A percentile compares a stretch with the other conserved stretches of the same genome.
Conservation (phyloP, 257 asterid species). For the Verbena officinalis region DNA sequence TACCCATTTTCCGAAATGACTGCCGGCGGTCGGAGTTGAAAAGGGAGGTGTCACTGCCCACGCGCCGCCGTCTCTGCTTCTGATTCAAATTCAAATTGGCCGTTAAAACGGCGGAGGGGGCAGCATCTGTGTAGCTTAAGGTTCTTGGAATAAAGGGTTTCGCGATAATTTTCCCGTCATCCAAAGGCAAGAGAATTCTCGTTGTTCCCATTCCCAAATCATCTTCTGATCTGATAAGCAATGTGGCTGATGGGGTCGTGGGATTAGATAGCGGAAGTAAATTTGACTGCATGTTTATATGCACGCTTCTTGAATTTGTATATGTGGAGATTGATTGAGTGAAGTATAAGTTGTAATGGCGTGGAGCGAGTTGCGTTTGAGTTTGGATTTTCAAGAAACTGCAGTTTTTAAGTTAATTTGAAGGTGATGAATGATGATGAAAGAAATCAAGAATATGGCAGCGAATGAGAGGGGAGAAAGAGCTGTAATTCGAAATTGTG, state of each 20-base stretch:
- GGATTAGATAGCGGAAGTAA: conserved; percentile 47
- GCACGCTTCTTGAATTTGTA: not conserved
- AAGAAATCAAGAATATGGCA: conserved; percentile 2
- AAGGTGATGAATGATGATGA: not conserved
- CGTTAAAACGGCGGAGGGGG: not conserved
- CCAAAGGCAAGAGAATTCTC: conserved; percentile 40
- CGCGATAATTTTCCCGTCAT: conserved; percentile 34
- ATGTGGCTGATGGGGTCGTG: conserved; percentile 32
- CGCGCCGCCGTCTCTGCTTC: conserved; percentile 65
- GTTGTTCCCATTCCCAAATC: conserved; percentile 38
- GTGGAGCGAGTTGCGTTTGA: conserved; percentile 31
- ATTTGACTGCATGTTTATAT: conserved; percentile 26
- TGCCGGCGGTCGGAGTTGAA: conserved; percentile 37
- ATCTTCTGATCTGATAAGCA: conserved; percentile 56
- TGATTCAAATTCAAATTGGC: conserved; percentile 28
- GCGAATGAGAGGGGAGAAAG: conserved; percentile 6
- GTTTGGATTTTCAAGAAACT: conserved; percentile 7
- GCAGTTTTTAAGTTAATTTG: conserved; percentile 24
- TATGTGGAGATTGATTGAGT: not conserved
- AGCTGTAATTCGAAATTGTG: not conserved
- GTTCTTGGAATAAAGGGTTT: conserved; percentile 61
- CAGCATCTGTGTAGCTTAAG: conserved; percentile 32
- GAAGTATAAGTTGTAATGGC: not conserved
- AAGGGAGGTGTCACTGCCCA: conserved; percentile 52
- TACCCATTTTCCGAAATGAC: conserved; percentile 44